Evolutionary conservation across 345 rosid genomes (phyloP).

Genomic region (Salix purpurea): DNA sequence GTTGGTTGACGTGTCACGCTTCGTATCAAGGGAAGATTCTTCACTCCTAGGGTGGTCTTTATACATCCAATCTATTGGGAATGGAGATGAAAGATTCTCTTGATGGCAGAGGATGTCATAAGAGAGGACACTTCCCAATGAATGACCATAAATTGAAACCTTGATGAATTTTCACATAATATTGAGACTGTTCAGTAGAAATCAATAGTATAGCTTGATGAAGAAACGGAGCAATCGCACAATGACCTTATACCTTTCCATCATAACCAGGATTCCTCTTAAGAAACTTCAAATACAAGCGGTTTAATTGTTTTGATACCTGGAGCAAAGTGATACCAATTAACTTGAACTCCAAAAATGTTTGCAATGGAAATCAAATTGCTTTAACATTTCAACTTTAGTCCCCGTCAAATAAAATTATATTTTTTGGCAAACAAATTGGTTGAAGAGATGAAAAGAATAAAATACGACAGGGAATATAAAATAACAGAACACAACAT

Average conservation of each 20-base stretch:
- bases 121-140: constrained; percentile 95
- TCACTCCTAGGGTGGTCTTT: constrained; percentile 41
- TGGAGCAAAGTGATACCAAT: constrained; percentile 28
- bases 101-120: constrained; percentile 98
- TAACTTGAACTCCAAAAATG: constrained; percentile 12
- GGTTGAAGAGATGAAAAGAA: neutral
- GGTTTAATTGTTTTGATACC: constrained; percentile 89
- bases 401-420: neutral
- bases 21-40: constrained; percentile 27
- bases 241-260: constrained; percentile 68
- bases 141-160: constrained; percentile 95
- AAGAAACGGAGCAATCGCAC: constrained; percentile 7
- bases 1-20: constrained; percentile 22
- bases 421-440: neutral
- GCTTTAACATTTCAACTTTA: neutral
- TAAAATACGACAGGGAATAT: neutral
- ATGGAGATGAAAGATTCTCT: constrained; percentile 70
- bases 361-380: neutral
- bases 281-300: constrained; percentile 66
- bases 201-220: constrained; percentile 10
- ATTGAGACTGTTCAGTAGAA: neutral
- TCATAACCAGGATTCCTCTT: constrained; percentile 89
- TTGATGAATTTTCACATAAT: constrained; percentile 18
- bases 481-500: neutral
- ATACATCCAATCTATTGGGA: constrained; percentile 72